These are phyloP conservation scores for Myxozyma monticola DNA, from an alignment of 805 yeast genomes.

Conservation along the genomic window DNA sequence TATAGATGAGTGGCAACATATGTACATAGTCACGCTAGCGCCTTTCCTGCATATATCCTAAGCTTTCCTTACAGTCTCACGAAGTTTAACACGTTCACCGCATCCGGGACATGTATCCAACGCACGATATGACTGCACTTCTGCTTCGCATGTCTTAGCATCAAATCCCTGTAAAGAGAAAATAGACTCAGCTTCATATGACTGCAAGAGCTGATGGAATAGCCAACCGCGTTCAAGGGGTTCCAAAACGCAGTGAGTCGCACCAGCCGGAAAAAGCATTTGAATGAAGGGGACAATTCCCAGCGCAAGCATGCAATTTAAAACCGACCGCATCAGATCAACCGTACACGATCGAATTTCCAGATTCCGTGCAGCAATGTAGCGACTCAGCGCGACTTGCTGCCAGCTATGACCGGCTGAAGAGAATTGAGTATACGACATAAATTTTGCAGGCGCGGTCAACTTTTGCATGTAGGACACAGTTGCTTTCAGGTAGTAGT, in stretches of 20 bases:
- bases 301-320: no score
- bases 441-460: constrained; percentile 2
- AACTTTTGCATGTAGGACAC: constrained; percentile 7
- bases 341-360: background rate
- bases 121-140: background rate
- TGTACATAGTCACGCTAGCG: no score
- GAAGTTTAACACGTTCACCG: constrained; percentile 11
- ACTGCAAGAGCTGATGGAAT: constrained; percentile 3
- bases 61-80: no score
- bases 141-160: background rate
- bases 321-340: background rate
- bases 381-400: background rate
- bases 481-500: constrained; percentile 2
- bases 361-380: background rate
- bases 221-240: constrained; percentile 13
- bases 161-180: background rate
- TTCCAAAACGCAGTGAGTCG: background rate
- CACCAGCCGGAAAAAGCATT: constrained; percentile 4
- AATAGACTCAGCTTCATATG: background rate
- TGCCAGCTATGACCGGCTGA: background rate
- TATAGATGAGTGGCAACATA: no score
- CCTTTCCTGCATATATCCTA: no score
- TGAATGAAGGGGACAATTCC: constrained; percentile 2
- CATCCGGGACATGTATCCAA: constrained; percentile 7
- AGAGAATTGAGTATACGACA: background rate